A percentile compares a stretch with the other conserved stretches of the same genome.
Conservation (phyloP, 2,329 filamentous ascomycete genomes). For the Aspergillus puulaauensis region DNA sequence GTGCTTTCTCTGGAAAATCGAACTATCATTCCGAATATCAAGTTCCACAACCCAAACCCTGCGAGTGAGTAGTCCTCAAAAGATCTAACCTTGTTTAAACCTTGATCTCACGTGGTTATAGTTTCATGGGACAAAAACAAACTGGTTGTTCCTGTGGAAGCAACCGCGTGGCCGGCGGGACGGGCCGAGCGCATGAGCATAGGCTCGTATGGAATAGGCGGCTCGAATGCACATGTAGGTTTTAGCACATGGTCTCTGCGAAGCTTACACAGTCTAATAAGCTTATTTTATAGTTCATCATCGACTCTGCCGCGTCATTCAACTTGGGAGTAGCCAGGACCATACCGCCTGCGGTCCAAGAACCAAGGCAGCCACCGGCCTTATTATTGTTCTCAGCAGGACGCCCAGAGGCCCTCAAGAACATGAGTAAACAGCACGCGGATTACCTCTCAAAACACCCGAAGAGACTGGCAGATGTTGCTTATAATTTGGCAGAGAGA, state of each 20-base stretch:
- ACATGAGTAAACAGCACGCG: neutral
- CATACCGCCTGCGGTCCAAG: too few relatives aligned
- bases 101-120: neutral
- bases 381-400: too few relatives aligned
- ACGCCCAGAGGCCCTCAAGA: neutral
- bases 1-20: slow-evolving; percentile 15
- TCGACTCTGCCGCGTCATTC: neutral
- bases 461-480: neutral
- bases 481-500: slow-evolving; percentile 5
- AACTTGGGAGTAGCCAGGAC: too few relatives aligned
- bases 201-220: slow-evolving; percentile 27
- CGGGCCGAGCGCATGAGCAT: slow-evolving; percentile 20
- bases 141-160: neutral
- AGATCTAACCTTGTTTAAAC: neutral
- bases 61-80: neutral
- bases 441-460: neutral
- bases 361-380: too few relatives aligned
- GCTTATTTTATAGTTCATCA: neutral
- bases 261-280: too few relatives aligned
- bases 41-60: slow-evolving; percentile 25
- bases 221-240: slow-evolving; percentile 10
- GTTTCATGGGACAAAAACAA: slow-evolving; percentile 1
- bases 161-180: slow-evolving; percentile 18
- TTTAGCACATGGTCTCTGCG: too few relatives aligned
- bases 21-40: slow-evolving; percentile 14